phyloP scores from a whole-genome alignment of 495 filamentous ascomycete species.

The Xylaria nigripes region DNA sequence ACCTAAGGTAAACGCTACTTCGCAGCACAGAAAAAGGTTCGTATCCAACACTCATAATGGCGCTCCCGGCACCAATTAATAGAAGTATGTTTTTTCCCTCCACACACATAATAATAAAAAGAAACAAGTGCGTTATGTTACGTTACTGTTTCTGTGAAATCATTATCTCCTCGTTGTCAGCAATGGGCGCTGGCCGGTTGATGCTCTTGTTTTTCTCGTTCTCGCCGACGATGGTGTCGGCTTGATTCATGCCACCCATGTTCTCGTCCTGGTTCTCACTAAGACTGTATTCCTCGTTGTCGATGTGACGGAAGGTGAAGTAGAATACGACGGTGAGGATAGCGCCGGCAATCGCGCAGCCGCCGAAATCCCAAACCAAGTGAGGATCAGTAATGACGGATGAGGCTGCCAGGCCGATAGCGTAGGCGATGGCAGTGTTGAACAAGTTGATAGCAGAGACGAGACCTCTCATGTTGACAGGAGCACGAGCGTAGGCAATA shows the following conservation, averaged over 20 bases:
- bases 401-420: constrained; percentile 50
- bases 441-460: constrained; percentile 59
- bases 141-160: constrained; percentile 37
- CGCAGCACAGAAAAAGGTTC: too few species aligned
- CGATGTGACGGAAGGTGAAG: constrained; percentile 44
- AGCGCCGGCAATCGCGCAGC: constrained; percentile 39
- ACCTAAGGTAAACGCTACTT: too few species aligned
- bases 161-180: constrained; percentile 38
- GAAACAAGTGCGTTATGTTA: neutral
- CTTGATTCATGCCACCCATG: constrained; percentile 20
- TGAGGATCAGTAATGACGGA: constrained; percentile 56
- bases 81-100: neutral
- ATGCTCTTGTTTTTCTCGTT: constrained; percentile 32
- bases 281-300: constrained; percentile 37
- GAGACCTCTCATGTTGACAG: constrained; percentile 58
- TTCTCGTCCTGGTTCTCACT: constrained; percentile 33
- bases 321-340: constrained; percentile 40
- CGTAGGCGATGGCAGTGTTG: constrained; percentile 51
- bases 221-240: constrained; percentile 29
- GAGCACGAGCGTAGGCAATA: constrained; percentile 64
- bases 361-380: constrained; percentile 49
- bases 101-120: too few species aligned
- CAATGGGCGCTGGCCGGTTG: constrained; percentile 32
- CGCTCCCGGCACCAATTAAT: too few species aligned
- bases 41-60: too few species aligned